Conservation (phyloP, 1,284 basidiomycete genomes). For the Cutaneotrichosporon cutaneum region DNA sequence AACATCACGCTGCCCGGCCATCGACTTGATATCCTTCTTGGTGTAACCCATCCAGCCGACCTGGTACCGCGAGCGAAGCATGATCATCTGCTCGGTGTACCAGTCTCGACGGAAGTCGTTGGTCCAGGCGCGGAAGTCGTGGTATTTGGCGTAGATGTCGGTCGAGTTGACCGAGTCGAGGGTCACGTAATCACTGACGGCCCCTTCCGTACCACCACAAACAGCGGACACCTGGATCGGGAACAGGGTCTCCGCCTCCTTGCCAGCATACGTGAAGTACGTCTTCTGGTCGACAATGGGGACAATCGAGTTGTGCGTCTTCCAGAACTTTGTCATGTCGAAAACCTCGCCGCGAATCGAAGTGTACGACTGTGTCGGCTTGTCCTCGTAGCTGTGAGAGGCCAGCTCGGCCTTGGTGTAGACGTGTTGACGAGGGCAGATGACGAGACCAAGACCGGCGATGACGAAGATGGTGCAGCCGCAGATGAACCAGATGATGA, state of each 20-base stretch:
- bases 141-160: constrained; percentile 77
- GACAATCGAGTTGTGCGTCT: constrained; percentile 67
- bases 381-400: constrained; percentile 64
- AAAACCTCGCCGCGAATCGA: constrained; percentile 85
- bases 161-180: constrained; percentile 74
- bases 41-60: constrained; percentile 88
- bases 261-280: constrained; percentile 70
- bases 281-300: constrained; percentile 71
- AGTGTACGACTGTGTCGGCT: constrained; percentile 73
- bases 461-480: constrained; percentile 87
- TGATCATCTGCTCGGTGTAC: constrained; percentile 91
- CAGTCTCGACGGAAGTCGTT: constrained; percentile 93
- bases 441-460: constrained; percentile 78
- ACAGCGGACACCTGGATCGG: constrained; percentile 95
- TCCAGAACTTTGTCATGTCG: constrained; percentile 40
- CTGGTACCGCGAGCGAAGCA: constrained; percentile 83
- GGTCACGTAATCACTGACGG: constrained; percentile 79
- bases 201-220: constrained; percentile 80
- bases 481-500: constrained; percentile 95
- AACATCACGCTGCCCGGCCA: constrained; percentile 64
- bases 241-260: constrained; percentile 75
- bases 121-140: constrained; percentile 87
- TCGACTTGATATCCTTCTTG: constrained; percentile 69
- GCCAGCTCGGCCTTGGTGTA: constrained; percentile 75
- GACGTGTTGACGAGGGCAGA: constrained; percentile 93